These are phyloP conservation scores for Beauveria varroae DNA, from an alignment of 2,329 filamentous ascomycete species.

Conservation along the genomic window DNA sequence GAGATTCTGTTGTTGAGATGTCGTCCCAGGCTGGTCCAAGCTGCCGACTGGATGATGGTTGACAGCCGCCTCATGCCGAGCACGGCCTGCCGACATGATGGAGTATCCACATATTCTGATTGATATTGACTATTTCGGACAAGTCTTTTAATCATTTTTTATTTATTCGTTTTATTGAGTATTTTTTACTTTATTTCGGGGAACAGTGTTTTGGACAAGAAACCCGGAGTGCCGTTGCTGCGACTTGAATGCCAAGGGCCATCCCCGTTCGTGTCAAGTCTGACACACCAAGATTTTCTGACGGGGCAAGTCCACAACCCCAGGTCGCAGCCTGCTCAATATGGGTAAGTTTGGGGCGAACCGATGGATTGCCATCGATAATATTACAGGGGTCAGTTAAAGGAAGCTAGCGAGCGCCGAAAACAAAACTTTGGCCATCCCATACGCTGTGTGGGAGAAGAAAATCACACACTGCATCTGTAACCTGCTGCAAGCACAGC, in stretches of 20 bases:
- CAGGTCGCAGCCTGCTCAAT: not conserved
- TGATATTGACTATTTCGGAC: not conserved
- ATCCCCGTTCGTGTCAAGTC: not conserved
- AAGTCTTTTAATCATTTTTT: not conserved
- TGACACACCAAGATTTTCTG: conserved; percentile 5
- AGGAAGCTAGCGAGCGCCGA: too few relatives aligned
- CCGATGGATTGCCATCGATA: not conserved
- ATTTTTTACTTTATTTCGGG: not conserved
- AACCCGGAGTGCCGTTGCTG: not conserved
- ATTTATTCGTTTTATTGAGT: not conserved
- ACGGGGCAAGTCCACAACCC: not conserved
- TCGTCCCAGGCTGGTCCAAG: too few relatives aligned
- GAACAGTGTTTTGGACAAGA: conserved; percentile 5
- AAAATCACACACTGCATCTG: not conserved
- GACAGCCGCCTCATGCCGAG: not conserved
- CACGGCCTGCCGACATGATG: not conserved
- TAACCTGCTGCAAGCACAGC: too few relatives aligned
- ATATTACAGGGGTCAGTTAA: not conserved
- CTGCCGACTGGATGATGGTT: too few relatives aligned
- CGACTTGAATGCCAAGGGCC: not conserved
- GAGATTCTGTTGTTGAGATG: not conserved
- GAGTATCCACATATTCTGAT: not conserved
- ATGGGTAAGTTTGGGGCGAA: not conserved
- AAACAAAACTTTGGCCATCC: not conserved
- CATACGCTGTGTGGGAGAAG: not conserved